Base-by-base conservation (phyloP, 257 asterid species). In the Lycium barbarum region DNA sequence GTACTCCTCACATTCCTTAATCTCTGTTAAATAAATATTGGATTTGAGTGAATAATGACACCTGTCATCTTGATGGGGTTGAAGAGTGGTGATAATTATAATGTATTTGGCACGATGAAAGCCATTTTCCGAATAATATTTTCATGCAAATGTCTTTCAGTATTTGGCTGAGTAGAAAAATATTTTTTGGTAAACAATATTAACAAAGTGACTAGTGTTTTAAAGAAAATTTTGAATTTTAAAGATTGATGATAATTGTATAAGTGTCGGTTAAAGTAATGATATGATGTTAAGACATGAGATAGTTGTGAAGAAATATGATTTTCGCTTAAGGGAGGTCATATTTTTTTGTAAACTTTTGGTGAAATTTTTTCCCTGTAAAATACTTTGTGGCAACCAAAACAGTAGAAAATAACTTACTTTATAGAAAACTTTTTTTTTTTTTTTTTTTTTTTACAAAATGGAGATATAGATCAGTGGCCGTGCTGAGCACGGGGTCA, bases 401-500 rank as follows among this genome's bases (percentile, higher is more conserved):
- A 57, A 57, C 22, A 11, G 72, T 65, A 57, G 63, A 57, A 57
- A 57, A 57, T 1, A 14, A 55, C n/a, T 14, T 55, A 9, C 38
- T 63, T 26, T 20, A 2, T 58, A 10, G 4, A 63, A 65, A 11
- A 1, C 6, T 0, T 57, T 15, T 57, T 26, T 26, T 26, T 26
- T 26, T 26, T 26, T 26, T 26, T 26, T 26, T 26, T 26, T 26
- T 26, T 57, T 65, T 36, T 51, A 36, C 79, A 71, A 71, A 71
- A 43, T 40, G 79, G 9, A 70, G 14, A 70, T 70, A 7, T 7
- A 14, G 10, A 53, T 78, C 66, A 78, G 43, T 54, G 17, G 51
- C 17, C 70, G 33, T 79, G 83, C 45, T 33, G 53, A 79, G 67
- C 26, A 79, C 18, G 83, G 22, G 51, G 36, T 79, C 83, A 80